Base-by-base conservation (phyloP, 148 eudicot species). In the Mesembryanthemum crystallinum region DNA sequence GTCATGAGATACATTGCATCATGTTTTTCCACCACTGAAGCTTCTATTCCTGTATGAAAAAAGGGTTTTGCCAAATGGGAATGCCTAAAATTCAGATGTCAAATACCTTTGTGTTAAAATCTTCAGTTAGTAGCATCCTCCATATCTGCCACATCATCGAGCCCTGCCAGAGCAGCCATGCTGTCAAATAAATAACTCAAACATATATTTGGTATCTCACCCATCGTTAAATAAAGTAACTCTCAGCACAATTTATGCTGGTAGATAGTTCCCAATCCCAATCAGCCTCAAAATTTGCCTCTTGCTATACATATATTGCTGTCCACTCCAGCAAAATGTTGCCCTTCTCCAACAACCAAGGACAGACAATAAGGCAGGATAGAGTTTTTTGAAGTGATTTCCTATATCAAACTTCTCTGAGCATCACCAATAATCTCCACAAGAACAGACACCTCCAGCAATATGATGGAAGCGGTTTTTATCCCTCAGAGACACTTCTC, bases 391-490 rank as follows among this genome's bases (percentile, higher is more conserved):
- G 45, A 21, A 47, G 30, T 51, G 12, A 63, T 33, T 33, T 61
- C 30, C 21, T 8, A 43, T 27, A 60, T 24, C 32, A 63, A 49
- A 0, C 60, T 2, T n/a, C 18, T 60, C 60, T 28, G 20, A 58
- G 77, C 15, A 77, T 89, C 84, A 92, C 95, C 95, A 90, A 68
- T 89, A 89, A 71, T 90, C 90, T 73, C 87, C 87, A 74, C 97
- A 92, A 64, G 92, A 88, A 71, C 97, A 92, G 21, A 78, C 77
- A 11, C 97, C 97, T 45, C 73, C 81, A 39, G 80, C 76, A 45
- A 90, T 83, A 75, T 87, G 92, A 80, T 92, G 97, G 64, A 90
- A 92, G 45, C 95, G 86, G 71, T 80, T 88, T 77, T 89, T 90
- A 81, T 92, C 91, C 76, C 91, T 86, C 62, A 90, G 13, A 49